Conservation (phyloP, 2,329 filamentous ascomycete genomes). For the Fonsecaea erecta region DNA sequence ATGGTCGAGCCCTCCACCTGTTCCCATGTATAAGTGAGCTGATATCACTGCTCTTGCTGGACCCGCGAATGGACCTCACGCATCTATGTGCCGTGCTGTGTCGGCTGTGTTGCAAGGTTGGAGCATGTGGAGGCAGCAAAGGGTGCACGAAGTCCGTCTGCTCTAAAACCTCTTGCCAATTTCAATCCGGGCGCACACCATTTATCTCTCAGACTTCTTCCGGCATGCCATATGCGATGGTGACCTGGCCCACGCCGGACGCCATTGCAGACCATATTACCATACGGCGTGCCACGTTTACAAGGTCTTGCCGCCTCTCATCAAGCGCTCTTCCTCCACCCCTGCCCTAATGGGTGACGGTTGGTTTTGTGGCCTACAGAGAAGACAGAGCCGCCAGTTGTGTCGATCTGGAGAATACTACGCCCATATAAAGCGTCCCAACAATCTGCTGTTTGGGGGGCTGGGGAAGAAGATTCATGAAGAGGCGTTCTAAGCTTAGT, state of each 20-base stretch:
- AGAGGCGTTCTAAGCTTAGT: too few relatives aligned
- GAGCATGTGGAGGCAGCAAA: neutral
- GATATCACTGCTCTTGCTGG: neutral
- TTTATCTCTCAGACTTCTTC: neutral
- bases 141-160: neutral
- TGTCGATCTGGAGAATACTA: neutral
- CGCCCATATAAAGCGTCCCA: neutral
- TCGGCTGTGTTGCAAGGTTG: neutral
- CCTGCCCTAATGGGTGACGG: neutral
- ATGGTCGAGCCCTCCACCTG: neutral
- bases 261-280: neutral
- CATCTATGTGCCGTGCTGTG: neutral
- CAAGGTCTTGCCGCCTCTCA: neutral
- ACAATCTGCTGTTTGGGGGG: neutral
- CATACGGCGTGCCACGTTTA: neutral
- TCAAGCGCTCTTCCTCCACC: neutral
- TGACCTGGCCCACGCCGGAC: neutral
- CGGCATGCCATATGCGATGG: neutral
- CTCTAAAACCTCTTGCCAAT: neutral
- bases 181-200: neutral
- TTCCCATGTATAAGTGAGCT: neutral
- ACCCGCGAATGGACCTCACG: neutral
- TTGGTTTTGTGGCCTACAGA: neutral
- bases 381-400: neutral
- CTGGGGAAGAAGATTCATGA: neutral